A percentile compares a stretch with the other conserved stretches of the same genome.
Evolutionary conservation across 306 rosid genomes (phyloP).

Genomic region (Citrullus amarus): DNA sequence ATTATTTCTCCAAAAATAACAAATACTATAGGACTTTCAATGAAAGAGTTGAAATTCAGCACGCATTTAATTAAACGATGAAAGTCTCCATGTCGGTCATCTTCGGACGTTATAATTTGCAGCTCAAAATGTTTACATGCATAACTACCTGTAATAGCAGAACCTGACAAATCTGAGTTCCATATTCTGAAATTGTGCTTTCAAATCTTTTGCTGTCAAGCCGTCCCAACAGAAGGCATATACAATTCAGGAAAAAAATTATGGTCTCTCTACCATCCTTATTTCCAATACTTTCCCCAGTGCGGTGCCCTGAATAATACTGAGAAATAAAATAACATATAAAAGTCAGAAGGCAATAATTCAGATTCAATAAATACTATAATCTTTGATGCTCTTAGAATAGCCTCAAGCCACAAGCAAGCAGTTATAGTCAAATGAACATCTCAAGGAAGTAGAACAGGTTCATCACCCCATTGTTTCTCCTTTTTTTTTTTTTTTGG

Average conservation of each 20-base stretch:
- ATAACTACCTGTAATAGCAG: conserved; percentile 66
- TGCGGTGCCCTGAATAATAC: conserved; percentile 40
- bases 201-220: conserved; percentile 55
- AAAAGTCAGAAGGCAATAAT: neutral
- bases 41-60: neutral
- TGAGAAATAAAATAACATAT: conserved; percentile 30
- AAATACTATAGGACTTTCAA: neutral
- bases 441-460: neutral
- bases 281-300: conserved; percentile 31
- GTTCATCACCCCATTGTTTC: neutral
- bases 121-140: neutral
- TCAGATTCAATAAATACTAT: neutral
- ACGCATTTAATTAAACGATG: neutral
- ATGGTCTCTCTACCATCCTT: conserved; percentile 58
- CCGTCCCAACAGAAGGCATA: conserved; percentile 79
- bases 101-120: neutral
- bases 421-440: neutral
- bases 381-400: neutral
- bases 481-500: too few species aligned
- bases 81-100: neutral
- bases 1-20: too few species aligned
- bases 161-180: conserved; percentile 47
- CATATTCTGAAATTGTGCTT: conserved; percentile 42
- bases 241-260: conserved; percentile 72
- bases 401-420: neutral